Evolutionary conservation across 1,284 basidiomycete species (phyloP), one percentile per base, ranked within the genome.

Genomic region (Prillingera fragicola): DNA sequence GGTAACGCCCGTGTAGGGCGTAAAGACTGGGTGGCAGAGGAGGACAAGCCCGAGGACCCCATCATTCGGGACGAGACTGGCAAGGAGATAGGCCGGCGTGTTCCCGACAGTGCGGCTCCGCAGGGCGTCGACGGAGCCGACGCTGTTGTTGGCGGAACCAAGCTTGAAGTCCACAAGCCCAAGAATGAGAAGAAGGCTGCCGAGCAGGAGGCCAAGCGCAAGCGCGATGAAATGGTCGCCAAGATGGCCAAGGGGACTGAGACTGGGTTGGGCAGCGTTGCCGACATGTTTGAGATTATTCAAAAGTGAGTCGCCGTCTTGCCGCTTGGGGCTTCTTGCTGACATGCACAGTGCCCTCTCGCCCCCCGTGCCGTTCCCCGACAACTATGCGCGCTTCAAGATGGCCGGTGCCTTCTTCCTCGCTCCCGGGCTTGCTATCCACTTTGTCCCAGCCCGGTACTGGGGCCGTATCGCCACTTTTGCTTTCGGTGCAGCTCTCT

Each of bases 401-500:
- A 56, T 75, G 32, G 71, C 69, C 5, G 60, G 57, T 7, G 62
- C 66, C 4, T 61, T 74, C 54, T 45, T 74, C 35, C 41, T 68
- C 24, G 67, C 71, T 0, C 50, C 69, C 28, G 56, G 62, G 13
- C 42, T 78, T 29, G 56, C 69, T 3, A 63, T 74, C 24, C 67
- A 72, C 17, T 67, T 75, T 44, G 60, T 77, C 8, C 72, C 73
- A 10, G 60, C 75, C 0, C 67, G 67, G 41, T 48, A 76, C 27
- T 73, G 77, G 50, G 70, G 74, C 14, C 66, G 75, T 8, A 60
- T 65, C 8, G 62, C 67, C 0, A 73, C 74, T 0, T 75, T 79
- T 47, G 50, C 59, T 1, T 56, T 78, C 37, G 79, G 79, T 0
- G 65, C 76, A 29, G 71, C 50, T 2, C 73, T 80, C 55, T 81